Conservation (phyloP, 176 grass and related monocot genomes). For the Tillandsia fasciculata region DNA sequence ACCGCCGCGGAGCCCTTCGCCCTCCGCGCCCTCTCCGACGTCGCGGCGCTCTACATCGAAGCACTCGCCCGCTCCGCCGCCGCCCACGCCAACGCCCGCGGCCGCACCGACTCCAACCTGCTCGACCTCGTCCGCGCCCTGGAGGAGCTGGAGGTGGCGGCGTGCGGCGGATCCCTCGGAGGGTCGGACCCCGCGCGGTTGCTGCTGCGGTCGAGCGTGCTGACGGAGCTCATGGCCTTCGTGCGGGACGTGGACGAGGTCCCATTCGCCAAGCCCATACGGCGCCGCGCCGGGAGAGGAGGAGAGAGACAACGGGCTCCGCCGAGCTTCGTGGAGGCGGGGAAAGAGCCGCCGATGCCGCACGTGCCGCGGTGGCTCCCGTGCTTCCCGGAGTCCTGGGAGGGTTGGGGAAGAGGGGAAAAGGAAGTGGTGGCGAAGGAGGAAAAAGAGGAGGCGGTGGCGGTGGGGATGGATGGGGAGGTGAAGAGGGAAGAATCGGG, state of each 20-base stretch:
- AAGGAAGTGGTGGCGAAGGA: not conserved
- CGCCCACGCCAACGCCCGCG: constrained; percentile 29
- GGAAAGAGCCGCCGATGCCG: constrained; percentile 26
- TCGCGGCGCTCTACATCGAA: constrained; percentile 28
- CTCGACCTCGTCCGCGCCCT: constrained; percentile 40
- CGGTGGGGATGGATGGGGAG: not conserved
- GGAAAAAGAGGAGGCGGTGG: not conserved
- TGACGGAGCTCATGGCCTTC: constrained; percentile 41
- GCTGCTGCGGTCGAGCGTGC: constrained; percentile 27
- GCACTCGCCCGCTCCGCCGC: constrained; percentile 30
- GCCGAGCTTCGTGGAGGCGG: constrained; percentile 36
- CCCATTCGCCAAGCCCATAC: constrained; percentile 35
- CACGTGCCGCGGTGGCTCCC: constrained; percentile 58
- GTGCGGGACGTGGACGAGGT: constrained; percentile 31
- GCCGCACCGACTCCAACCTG: constrained; percentile 46
- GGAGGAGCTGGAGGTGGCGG: constrained; percentile 22
- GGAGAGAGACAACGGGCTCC: not conserved
- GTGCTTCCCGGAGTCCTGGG: constrained; percentile 37
- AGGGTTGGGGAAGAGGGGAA: not conserved
- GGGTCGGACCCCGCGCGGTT: constrained; percentile 26
- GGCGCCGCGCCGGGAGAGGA: constrained; percentile 5
- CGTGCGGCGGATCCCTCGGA: constrained; percentile 26
- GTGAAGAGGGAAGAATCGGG: not conserved
- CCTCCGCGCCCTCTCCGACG: constrained; percentile 37
- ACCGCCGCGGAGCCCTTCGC: constrained; percentile 22